Percentiles rank a stretch among this genome's conserved stretches.
Conservation (phyloP, 208 protist genomes). For the Leptomonas seymouri region DNA sequence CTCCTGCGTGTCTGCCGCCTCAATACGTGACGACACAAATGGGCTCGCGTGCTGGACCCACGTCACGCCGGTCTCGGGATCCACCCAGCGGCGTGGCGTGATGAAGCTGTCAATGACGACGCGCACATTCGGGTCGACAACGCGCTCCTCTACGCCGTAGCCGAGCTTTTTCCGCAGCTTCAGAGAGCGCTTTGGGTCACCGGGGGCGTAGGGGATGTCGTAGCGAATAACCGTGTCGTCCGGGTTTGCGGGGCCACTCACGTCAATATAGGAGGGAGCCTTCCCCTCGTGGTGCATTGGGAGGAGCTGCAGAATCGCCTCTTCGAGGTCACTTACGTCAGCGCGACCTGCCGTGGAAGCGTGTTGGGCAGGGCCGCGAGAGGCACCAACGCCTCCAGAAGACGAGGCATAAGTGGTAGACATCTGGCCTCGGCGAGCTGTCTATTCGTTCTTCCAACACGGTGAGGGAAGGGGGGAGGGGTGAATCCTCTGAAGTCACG, state of each 20-base stretch:
- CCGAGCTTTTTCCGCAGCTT: slow-evolving; percentile 55
- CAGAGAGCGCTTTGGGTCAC: slow-evolving; percentile 64
- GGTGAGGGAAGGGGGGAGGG: no score
- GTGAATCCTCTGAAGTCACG: no score
- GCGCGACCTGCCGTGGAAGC: background rate
- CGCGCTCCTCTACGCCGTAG: slow-evolving; percentile 24
- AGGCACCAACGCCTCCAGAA: background rate
- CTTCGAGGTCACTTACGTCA: slow-evolving; percentile 10
- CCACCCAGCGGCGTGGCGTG: slow-evolving; percentile 73
- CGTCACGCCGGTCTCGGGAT: slow-evolving; percentile 49
- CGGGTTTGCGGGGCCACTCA: slow-evolving; percentile 65
- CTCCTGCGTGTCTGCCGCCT: slow-evolving; percentile 66
- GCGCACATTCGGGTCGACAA: slow-evolving; percentile 80
- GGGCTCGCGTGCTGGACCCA: slow-evolving; percentile 90
- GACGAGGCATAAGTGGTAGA: background rate
- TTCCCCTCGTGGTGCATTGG: slow-evolving; percentile 5
- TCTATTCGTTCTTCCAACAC: background rate
- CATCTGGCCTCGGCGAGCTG: background rate
- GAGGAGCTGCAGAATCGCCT: slow-evolving; percentile 44
- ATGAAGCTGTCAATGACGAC: slow-evolving; percentile 87
- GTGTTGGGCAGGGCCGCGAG: background rate
- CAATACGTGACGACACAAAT: slow-evolving; percentile 66
- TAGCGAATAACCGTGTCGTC: slow-evolving; percentile 73
- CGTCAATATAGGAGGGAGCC: slow-evolving; percentile 53
- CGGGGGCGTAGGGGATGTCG: slow-evolving; percentile 75